A percentile compares a stretch with the other conserved stretches of the same genome.
These are phyloP conservation scores for Xylaria bambusicola DNA, from an alignment of 495 filamentous ascomycete species.

Conservation along the genomic window DNA sequence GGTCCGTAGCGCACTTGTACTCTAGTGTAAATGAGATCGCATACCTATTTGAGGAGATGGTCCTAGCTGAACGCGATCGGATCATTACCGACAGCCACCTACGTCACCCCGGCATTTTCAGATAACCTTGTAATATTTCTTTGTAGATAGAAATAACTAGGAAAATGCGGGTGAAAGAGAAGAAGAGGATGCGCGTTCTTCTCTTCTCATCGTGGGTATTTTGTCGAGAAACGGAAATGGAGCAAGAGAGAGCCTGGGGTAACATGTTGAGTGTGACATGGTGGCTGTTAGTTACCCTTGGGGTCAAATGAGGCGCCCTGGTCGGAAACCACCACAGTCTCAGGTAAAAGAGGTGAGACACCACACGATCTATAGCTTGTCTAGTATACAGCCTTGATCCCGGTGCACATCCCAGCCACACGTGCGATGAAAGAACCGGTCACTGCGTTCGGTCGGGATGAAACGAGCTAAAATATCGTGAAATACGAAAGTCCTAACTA, in stretches of 20 bases:
- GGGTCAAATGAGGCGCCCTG: not conserved
- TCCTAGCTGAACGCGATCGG: conserved; percentile 1
- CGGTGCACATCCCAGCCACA: conserved; percentile 2
- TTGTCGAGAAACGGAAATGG: too few species aligned
- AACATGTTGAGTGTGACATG: too few species aligned
- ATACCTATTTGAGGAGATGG: too few species aligned
- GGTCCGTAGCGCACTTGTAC: too few species aligned
- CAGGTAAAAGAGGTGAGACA: conserved; percentile 5
- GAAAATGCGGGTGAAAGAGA: too few species aligned
- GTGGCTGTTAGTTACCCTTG: not conserved
- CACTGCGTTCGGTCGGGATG: not conserved
- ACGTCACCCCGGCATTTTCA: not conserved
- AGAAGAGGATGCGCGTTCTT: too few species aligned
- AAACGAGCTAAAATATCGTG: conserved; percentile 6
- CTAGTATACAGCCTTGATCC: not conserved
- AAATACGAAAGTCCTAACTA: not conserved
- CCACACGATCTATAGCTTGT: not conserved
- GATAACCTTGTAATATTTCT: too few species aligned
- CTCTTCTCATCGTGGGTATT: too few species aligned
- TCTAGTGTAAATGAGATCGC: too few species aligned
- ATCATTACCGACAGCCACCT: not conserved
- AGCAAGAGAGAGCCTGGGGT: too few species aligned
- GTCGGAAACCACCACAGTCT: conserved; percentile 5
- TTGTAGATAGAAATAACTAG: too few species aligned
- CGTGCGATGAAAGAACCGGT: not conserved